Conservation (phyloP, 192 early-diverging fungal species). For the Dispira simplex region DNA sequence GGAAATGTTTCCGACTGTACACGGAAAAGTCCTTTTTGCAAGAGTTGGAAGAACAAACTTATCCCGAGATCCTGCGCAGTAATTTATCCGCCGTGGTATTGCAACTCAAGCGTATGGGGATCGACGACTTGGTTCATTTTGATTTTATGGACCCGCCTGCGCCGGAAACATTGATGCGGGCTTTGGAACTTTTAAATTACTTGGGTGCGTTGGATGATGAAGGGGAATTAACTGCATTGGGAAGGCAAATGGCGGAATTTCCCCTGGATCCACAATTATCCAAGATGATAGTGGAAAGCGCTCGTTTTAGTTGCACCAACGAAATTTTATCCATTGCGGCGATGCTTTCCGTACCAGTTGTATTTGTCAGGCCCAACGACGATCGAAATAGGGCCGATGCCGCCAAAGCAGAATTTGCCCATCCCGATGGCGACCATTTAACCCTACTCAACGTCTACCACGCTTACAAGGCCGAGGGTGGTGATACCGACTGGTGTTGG, state of each 20-base stretch:
- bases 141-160: conserved; percentile 99
- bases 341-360: conserved; percentile 79
- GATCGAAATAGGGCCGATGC: conserved; percentile 74
- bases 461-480: conserved; percentile 77
- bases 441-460: conserved; percentile 96
- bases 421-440: conserved; percentile 91
- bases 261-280: conserved; percentile 93
- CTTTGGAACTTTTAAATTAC: conserved; percentile 89
- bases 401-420: conserved; percentile 86
- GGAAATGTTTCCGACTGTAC: conserved; percentile 96
- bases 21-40: conserved; percentile 91
- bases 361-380: conserved; percentile 86
- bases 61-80: conserved; percentile 94
- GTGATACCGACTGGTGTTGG: conserved; percentile 78
- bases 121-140: conserved; percentile 96
- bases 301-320: conserved; percentile 75
- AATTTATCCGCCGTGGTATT: conserved; percentile 94
- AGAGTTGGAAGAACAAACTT: conserved; percentile 92
- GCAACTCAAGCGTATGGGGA: conserved; percentile 93
- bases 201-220: conserved; percentile 91
- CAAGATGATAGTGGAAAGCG: conserved; percentile 82
- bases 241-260: conserved; percentile 86
- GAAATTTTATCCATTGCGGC: conserved; percentile 92
- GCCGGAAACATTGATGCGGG: conserved; percentile 96
- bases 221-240: conserved; percentile 74